Percentiles rank a stretch among this genome's conserved stretches.
Conservation (phyloP, 768 basidiomycete species). For the Boletus coccyginus region DNA sequence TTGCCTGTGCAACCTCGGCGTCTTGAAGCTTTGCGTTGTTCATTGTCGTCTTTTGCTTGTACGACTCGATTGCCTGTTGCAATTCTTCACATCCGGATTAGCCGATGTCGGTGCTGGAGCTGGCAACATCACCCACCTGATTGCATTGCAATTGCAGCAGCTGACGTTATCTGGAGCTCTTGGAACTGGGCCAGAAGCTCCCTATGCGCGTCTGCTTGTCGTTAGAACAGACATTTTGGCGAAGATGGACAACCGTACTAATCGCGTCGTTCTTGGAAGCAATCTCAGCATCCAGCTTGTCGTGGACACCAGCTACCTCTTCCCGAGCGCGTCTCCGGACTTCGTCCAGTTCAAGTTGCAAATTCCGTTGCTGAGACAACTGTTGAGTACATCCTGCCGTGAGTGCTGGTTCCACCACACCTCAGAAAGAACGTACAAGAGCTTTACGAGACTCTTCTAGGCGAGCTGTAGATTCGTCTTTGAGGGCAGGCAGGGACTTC, state of each 20-base stretch:
- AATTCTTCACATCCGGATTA: conserved; percentile 43
- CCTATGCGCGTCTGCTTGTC: conserved; percentile 50
- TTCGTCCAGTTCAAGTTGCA: conserved; percentile 63
- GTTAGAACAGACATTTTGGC: not conserved
- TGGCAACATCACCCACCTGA: conserved; percentile 41
- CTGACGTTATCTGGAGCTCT: conserved; percentile 58
- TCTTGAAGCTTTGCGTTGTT: conserved; percentile 62
- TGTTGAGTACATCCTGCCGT: conserved; percentile 23
- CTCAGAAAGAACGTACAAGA: conserved; percentile 41
- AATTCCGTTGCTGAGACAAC: conserved; percentile 64
- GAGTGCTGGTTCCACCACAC: not conserved
- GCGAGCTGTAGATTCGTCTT: conserved; percentile 1
- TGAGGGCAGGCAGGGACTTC: conserved; percentile 52
- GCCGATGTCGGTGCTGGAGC: not conserved
- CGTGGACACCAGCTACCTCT: conserved; percentile 51
- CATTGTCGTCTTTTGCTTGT: conserved; percentile 59
- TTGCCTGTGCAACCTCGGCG: conserved; percentile 65
- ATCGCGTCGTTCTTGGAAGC: conserved; percentile 55
- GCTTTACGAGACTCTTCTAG: conserved; percentile 71
- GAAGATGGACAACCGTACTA: conserved; percentile 38
- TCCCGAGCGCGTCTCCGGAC: conserved; percentile 64
- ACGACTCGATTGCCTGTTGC: conserved; percentile 59
- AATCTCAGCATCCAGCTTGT: conserved; percentile 52
- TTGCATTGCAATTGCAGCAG: conserved; percentile 57
- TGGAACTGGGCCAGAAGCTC: conserved; percentile 58